phyloP scores from a whole-genome alignment of 495 filamentous ascomycete species.

The Neurospora sp. region DNA sequence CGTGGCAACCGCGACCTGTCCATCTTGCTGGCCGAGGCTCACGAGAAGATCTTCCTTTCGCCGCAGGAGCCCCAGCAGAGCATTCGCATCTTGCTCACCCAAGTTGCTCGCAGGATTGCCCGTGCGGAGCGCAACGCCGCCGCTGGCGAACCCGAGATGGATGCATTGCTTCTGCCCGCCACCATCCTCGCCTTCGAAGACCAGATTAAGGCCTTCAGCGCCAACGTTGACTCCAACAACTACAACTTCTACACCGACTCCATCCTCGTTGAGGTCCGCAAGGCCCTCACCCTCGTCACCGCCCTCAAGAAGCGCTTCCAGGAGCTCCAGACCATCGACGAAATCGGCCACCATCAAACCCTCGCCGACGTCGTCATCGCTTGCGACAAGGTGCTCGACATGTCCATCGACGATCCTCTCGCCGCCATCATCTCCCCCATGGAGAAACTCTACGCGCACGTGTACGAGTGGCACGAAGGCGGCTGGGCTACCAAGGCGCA shows the following conservation, averaged over 20 bases:
- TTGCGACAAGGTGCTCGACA: slow-evolving; percentile 62
- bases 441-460: slow-evolving; percentile 68
- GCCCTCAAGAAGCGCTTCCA: slow-evolving; percentile 58
- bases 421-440: slow-evolving; percentile 72
- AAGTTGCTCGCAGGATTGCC: slow-evolving; percentile 25
- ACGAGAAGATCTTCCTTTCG: slow-evolving; percentile 39
- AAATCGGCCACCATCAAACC: slow-evolving; percentile 47
- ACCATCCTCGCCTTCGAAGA: slow-evolving; percentile 54
- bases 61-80: slow-evolving; percentile 23
- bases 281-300: slow-evolving; percentile 54
- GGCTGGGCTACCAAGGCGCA: slow-evolving; percentile 73
- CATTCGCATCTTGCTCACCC: slow-evolving; percentile 28
- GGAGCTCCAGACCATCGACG: slow-evolving; percentile 52
- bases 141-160: slow-evolving; percentile 27
- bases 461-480: slow-evolving; percentile 84
- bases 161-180: slow-evolving; percentile 50
- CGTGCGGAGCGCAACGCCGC: slow-evolving; percentile 12
- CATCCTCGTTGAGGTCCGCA: slow-evolving; percentile 64
- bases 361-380: slow-evolving; percentile 64
- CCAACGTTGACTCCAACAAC: slow-evolving; percentile 20
- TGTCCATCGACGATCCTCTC: slow-evolving; percentile 75
- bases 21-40: slow-evolving; percentile 32
- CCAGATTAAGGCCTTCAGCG: slow-evolving; percentile 42
- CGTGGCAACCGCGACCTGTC: slow-evolving; percentile 34
- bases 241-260: slow-evolving; percentile 88